Base-by-base conservation (phyloP, 2,329 filamentous ascomycete genomes). In the Neofusicoccum ribis region DNA sequence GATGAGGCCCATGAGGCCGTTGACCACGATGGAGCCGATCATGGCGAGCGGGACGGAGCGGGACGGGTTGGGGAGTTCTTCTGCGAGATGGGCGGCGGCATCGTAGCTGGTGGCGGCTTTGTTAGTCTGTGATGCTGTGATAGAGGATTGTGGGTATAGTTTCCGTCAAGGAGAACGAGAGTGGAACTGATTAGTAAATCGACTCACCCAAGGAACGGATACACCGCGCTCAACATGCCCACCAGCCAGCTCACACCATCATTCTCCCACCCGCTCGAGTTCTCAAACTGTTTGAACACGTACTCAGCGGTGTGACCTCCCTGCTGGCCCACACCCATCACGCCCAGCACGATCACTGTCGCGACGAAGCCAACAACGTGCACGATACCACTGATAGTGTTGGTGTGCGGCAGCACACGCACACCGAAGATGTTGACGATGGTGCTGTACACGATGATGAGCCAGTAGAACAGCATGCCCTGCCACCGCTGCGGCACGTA, bases 381-480 rank as follows among this genome's bases (percentile, higher is more conserved):
- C 20, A 37, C 44, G 31, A 20, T 17, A 67, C 68, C 68, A 2
- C 70, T 70, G n/a, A 70, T 65, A 20, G 73, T 58, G 58, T 81
- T 82, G 1, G 75, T 72, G 0, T 74, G 72, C 0, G 80, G 80
- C 2, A 82, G 69, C 0, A 77, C 59, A 27, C 68, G 76, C 0
- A 73, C 72, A 0, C 79, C 81, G 73, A 75, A 82, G 6, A 83
- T 78, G 23, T 84, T 84, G 36, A 82, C 64, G 0, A 68, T 68
- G 5, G 76, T 67, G 0, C 75, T 73, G 52, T 81, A 82, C 0
- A 73, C 34, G 5, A 82, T 66, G 0, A 82, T 68, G 1, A 78
- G 73, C 80, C 81, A 83, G 68, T 83, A 82, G 49, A 84, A 78
- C 0, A 84, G 67, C 74, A 83, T 79, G 0, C 80, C 81, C 20